These are phyloP conservation scores for Coemansia sp. DNA, from an alignment of 192 early-diverging fungal species.

Conservation along the genomic window DNA sequence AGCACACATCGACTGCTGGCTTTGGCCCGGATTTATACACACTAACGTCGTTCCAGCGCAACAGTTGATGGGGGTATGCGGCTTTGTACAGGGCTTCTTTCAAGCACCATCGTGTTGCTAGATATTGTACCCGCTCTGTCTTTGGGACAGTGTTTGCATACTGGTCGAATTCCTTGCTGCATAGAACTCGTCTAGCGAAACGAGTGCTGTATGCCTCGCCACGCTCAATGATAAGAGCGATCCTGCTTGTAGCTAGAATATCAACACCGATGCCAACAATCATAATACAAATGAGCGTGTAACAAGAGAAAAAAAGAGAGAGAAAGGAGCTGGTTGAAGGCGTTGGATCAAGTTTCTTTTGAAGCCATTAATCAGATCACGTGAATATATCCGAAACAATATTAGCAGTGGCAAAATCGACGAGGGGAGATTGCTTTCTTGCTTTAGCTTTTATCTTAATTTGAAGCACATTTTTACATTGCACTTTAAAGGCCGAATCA, in stretches of 20 bases:
- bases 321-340: not conserved
- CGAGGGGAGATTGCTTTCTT: too few species aligned
- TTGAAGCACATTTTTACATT: too few species aligned
- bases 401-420: too few species aligned
- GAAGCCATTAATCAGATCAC: too few species aligned
- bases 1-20: constrained; percentile 15
- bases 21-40: constrained; percentile 20
- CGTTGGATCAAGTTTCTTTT: too few species aligned
- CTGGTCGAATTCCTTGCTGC: constrained; percentile 30
- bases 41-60: constrained; percentile 40
- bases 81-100: constrained; percentile 54
- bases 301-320: not conserved
- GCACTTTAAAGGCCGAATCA: too few species aligned
- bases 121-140: constrained; percentile 10
- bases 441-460: not conserved
- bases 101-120: constrained; percentile 48
- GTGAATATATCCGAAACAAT: too few species aligned
- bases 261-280: constrained; percentile 82
- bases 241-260: constrained; percentile 67
- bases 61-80: constrained; percentile 29
- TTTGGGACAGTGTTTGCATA: constrained; percentile 2
- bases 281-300: constrained; percentile 55
- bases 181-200: constrained; percentile 65
- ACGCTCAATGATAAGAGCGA: constrained; percentile 57
- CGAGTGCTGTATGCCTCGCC: constrained; percentile 44